These are phyloP conservation scores for Fomitopsis serialis DNA, from an alignment of 768 basidiomycete genomes.

Conservation along the genomic window DNA sequence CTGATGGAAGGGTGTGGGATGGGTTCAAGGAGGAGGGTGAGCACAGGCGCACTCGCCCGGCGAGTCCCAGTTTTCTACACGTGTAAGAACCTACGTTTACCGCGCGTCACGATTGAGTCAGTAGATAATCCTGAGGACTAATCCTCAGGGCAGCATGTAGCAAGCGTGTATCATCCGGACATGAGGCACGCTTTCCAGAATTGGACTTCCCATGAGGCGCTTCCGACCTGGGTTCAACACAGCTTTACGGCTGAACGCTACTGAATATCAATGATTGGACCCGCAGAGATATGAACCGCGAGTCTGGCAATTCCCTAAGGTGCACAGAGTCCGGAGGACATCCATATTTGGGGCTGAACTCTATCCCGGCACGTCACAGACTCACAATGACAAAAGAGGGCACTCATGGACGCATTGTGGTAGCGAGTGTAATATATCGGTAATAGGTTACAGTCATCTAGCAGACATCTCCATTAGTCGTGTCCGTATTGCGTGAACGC, in stretches of 20 bases:
- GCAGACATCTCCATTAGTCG: background rate
- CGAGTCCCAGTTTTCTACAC: slow-evolving; percentile 9
- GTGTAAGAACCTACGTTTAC: slow-evolving; percentile 12
- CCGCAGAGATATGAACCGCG: too few relatives aligned
- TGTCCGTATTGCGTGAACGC: too few relatives aligned
- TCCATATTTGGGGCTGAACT: too few relatives aligned
- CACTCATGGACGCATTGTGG: background rate
- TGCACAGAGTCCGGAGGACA: too few relatives aligned
- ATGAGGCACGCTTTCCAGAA: slow-evolving; percentile 1
- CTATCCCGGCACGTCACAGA: too few relatives aligned
- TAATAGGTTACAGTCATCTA: background rate
- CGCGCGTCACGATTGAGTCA: slow-evolving; percentile 15
- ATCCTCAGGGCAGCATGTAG: slow-evolving; percentile 10
- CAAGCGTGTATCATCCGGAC: slow-evolving; percentile 20
- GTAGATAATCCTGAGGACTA: slow-evolving; percentile 2
- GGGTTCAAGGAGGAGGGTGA: slow-evolving; percentile 11
- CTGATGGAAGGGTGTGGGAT: background rate
- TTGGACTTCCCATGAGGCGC: background rate
- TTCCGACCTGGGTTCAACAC: background rate
- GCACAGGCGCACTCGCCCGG: background rate
- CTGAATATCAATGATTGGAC: too few relatives aligned
- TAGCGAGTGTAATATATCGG: background rate
- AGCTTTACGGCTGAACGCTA: slow-evolving; percentile 1
- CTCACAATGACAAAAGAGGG: too few relatives aligned
- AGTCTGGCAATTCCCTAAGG: too few relatives aligned